Base-by-base conservation (phyloP, 2,329 filamentous ascomycete species). In the Claviceps sp. region DNA sequence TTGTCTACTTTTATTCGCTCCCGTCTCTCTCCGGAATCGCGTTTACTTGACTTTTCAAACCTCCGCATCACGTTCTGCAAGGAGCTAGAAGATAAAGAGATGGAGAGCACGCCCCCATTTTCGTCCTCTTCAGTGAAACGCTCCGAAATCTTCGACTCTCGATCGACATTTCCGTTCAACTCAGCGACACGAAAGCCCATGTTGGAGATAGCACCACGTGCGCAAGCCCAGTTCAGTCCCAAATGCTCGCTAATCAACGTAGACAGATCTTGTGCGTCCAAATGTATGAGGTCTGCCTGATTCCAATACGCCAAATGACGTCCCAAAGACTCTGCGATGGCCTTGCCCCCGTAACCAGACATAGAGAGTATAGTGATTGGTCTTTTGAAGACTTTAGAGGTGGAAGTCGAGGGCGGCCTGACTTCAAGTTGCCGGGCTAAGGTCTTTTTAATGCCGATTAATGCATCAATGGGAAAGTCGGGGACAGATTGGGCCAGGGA, bases 241-340 rank as follows among this genome's bases (percentile, higher is more conserved):
- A 90, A 67, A 59, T 89, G 88, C 44, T 79, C 74, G 2, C 83
- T 84, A 0, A 84, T 74, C 26, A 93, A 70, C 48, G 83, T 75
- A 3, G 84, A 84, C 50, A 94, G 68, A 60, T 85, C 83, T 55
- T 82, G 77, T 1, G 87, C 80, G 60, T 83, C 78, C 11, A 94
- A 63, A 20, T 78, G 75, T 36, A 93, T 68, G 3, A 91, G 61
- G 57, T 91, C 81, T 3, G 86, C 83, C 6, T 69, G 70, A 5
- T 85, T 69, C 37, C 80, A 74, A 13, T 70, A 69, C 0, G 85
- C 85, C 44, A 85, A 69, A 49, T 79, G 74, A 54, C 79, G 73
- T 2, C 90, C 77, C n/a, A 87, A 69, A 16, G 67, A 62, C 50
- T 67, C 59, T n/a, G 67, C 60, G 52, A 71, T 64, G 1, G 65